phyloP scores from a whole-genome alignment of 495 filamentous ascomycete genomes.

The Penicillium bialowiezense region DNA sequence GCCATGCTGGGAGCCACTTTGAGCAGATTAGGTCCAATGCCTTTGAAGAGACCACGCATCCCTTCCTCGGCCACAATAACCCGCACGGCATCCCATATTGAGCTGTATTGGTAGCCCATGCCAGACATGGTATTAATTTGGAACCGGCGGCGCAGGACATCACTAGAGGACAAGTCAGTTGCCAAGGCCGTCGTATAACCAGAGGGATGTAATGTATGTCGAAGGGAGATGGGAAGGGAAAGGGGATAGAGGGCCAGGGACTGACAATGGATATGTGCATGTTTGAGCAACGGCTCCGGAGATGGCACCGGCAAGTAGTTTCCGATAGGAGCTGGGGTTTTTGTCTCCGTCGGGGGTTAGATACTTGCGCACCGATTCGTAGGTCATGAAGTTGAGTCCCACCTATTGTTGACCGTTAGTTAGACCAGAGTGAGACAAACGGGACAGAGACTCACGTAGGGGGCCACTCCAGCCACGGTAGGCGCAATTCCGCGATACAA shows the following conservation, averaged over 20 bases:
- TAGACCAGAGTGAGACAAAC: conserved; percentile 19
- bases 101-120: conserved; percentile 95
- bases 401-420: conserved; percentile 61
- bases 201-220: too few relatives aligned
- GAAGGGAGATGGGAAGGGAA: too few relatives aligned
- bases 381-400: conserved; percentile 97
- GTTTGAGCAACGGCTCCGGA: conserved; percentile 96
- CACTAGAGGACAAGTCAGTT: conserved; percentile 47
- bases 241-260: conserved; percentile 11
- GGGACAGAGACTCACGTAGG: conserved; percentile 64
- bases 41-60: conserved; percentile 78
- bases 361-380: conserved; percentile 80
- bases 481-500: conserved; percentile 91
- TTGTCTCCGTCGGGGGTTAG: conserved; percentile 85
- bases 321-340: conserved; percentile 75
- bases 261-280: conserved; percentile 97
- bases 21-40: conserved; percentile 87
- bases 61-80: conserved; percentile 82
- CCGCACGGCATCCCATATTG: conserved; percentile 76
- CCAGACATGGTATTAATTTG: conserved; percentile 99
- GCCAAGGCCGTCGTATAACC: too few relatives aligned
- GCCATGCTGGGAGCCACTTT: conserved; percentile 99
- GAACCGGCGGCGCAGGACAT: conserved; percentile 92
- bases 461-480: conserved; percentile 92
- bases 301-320: conserved; percentile 83